phyloP scores from a whole-genome alignment of 139 green algal species.

The Ostreobium quekettii region DNA sequence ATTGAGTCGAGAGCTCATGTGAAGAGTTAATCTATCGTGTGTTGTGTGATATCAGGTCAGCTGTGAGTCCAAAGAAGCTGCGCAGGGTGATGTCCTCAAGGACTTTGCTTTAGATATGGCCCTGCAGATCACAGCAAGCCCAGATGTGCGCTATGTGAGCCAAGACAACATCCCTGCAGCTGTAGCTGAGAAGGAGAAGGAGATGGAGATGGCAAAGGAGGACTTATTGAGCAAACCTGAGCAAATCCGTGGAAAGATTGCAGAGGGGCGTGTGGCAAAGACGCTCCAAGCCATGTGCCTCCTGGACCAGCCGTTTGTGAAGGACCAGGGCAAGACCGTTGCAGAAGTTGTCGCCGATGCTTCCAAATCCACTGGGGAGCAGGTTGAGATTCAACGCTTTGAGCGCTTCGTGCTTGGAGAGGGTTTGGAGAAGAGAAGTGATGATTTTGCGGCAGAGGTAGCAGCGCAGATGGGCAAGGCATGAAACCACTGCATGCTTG shows the following conservation, averaged over 20 bases:
- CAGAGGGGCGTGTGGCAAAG: constrained; percentile 88
- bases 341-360: constrained; percentile 84
- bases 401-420: constrained; percentile 83
- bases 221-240: constrained; percentile 90
- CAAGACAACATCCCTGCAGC: constrained; percentile 59
- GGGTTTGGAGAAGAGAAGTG: constrained; percentile 90
- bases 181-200: constrained; percentile 72
- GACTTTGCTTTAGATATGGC: constrained; percentile 69
- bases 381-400: constrained; percentile 76
- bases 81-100: constrained; percentile 78
- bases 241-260: constrained; percentile 90
- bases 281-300: constrained; percentile 74
- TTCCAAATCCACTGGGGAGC: constrained; percentile 84
- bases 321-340: constrained; percentile 85
- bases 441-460: constrained; percentile 91
- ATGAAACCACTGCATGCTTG: no score
- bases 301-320: constrained; percentile 86
- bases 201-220: constrained; percentile 94
- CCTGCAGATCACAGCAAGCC: constrained; percentile 35
- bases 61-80: constrained; percentile 99
- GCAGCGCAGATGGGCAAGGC: constrained; percentile 81
- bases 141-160: constrained; percentile 32
- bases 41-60: no score
- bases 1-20: no score
- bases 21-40: no score